Evolutionary conservation across 176 grass and related monocot genomes (phyloP), one percentile per base, ranked within the genome.

Genomic region (Rhipidocladum racemiflorum): DNA sequence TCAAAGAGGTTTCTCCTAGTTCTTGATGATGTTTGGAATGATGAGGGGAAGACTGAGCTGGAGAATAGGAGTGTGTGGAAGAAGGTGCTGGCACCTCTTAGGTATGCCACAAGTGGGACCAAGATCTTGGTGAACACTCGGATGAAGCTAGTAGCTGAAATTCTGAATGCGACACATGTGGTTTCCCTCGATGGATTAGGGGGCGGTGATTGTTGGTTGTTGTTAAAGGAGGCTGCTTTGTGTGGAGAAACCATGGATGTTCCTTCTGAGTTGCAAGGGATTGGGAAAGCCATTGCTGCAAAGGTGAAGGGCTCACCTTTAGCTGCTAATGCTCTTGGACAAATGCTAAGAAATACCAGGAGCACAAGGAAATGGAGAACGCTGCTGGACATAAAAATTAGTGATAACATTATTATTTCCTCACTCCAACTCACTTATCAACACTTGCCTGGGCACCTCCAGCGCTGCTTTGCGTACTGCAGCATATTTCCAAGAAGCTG

Each of bases 401-500:
- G 73, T 42, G 45, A 81, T 35, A 61, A 59, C 38, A 76, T 71
- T 61, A 83, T 93, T 44, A 54, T 86, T 3, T 76, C 91, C 16
- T 76, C 82, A 9, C 32, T 94, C 18, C 81, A 74, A 64, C 77
- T 73, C 62, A 94, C 86, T 62, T 94, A 94, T 54, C 51, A 72
- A 49, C 81, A 94, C 51, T 68, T 94, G 27, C 79, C 92, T 11
- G 13, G 16, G 30, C 82, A 87, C 23, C 78, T 94, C 27, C 86
- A 91, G 60, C 79, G 60, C 8, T 94, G 92, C 60, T 89, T 94
- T 80, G 84, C 83, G 5, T 91, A 91, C 27, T 94, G 92, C 50
- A 91, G 86, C 75, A 80, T 89, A 68, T 94, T 94, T 79, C 86
- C 89, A 30, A 87, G 30, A 50, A 56, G 65, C 6, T 91, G 79